Base-by-base conservation (phyloP, 768 basidiomycete species). In the Termitomyces sp. region DNA sequence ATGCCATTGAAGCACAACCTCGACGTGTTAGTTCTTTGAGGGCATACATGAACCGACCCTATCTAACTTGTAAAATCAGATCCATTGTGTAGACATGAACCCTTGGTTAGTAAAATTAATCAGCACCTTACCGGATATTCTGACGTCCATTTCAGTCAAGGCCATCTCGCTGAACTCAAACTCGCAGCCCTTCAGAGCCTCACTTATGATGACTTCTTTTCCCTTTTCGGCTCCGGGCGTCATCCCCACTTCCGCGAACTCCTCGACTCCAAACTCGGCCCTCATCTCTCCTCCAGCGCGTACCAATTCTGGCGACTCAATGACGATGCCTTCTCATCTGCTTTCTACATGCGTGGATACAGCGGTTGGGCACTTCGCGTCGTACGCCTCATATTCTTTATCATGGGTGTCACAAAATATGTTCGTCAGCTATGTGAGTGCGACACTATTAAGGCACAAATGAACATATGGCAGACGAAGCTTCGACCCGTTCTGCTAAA, bases 291-390 rank as follows among this genome's bases (percentile, higher is more conserved):
- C 25, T 85, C 86, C 17, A 77, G 77, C 58, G 87, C 89, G 1
- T 90, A 88, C 70, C 85, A 87, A 57, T 90, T 89, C 73, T 91
- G 90, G 90, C 77, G 82, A 57, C 71, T 82, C 62, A 85, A 90
- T 62, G 74, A 75, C 53, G 63, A 72, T 34, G 73, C 81, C 2
- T 74, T 78, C 52, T 75, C 77, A 34, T 80, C 77, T 2, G 80
- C 80, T 9, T 91, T 90, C 69, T 90, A 90, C 67, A 72, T 80
- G 63, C 78, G 77, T 37, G 89, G 89, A 11, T 89, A 90, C 66
- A 81, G 79, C 50, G 84, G 83, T 2, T 80, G 78, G 75, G 89
- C 89, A 2, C 76, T 91, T 12, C 82, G 85, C 40, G 73, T 89
- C 17, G 83, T 84, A 0, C 72, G 75, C 50, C 66, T 79, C 54